Evolutionary conservation across 257 asterid species (phyloP), one percentile per base, ranked within the genome.

Genomic region (Mentha longifolia): DNA sequence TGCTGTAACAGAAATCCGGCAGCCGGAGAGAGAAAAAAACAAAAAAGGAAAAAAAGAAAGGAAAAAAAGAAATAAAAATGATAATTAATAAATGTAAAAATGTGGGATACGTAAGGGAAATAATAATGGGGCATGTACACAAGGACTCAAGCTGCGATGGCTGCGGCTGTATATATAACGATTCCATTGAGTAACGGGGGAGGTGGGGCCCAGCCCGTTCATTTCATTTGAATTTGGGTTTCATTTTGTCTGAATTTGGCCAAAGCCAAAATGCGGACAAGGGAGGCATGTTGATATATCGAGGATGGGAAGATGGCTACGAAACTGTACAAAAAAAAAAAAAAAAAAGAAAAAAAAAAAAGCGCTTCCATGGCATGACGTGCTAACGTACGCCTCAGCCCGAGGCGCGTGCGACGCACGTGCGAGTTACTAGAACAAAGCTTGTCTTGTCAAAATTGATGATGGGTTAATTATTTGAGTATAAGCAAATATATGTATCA

Each of bases 191-290:
- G 70, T 3, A 77, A 55, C 10, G 58, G 67, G 65, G 75, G 66
- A 2, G 19, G 3, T 55, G 81, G 70, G 70, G 80, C 30, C 73
- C 79, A 70, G 43, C 1, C 72, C 0, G 25, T 61, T 57, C 72
- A 61, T 92, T 85, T 88, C 85, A 76, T 80, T 76, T 85, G 90
- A 80, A 88, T 89, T 86, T 83, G 83, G 78, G 81, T 82, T 83
- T 85, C 87, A 92, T 89, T 88, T 88, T 83, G 85, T 73, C 80
- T 84, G 83, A 77, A 87, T 92, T 89, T 85, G 74, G 55, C 71
- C 49, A 39, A 68, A 61, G 75, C 58, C 42, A 43, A 13, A 65
- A 73, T 64, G 45, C 65, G 69, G 85, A 79, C 85, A 62, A 78
- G 50, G 57, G 70, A 56, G 39, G 65, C 71, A 72, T 67, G 79